A percentile compares a stretch with the other conserved stretches of the same genome.
These are phyloP conservation scores for Arachis stenosperma DNA, from an alignment of 306 rosid genomes.

Conservation along the genomic window DNA sequence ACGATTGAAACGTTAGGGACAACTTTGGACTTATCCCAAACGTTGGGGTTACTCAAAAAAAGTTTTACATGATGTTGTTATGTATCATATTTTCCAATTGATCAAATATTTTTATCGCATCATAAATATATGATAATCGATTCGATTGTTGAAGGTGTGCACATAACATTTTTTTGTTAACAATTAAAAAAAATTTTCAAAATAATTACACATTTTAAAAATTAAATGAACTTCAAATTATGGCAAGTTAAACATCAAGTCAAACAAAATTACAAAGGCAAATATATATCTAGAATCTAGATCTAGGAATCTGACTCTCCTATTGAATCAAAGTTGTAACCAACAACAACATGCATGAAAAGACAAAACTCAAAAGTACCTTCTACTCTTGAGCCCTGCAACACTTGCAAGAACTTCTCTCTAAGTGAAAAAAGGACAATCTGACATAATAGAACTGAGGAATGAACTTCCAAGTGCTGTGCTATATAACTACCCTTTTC, in stretches of 20 bases:
- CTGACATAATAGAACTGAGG: constrained; percentile 4
- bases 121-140: too few relatives aligned
- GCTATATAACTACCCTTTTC: constrained; percentile 10
- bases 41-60: too few relatives aligned
- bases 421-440: not conserved
- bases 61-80: too few relatives aligned
- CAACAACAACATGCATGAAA: not conserved
- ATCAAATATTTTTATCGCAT: too few relatives aligned
- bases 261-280: not conserved
- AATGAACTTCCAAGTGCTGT: constrained; percentile 2
- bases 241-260: not conserved
- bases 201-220: too few relatives aligned
- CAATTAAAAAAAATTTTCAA: too few relatives aligned
- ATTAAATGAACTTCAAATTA: not conserved
- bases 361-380: not conserved
- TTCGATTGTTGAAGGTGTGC: too few relatives aligned
- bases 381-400: not conserved
- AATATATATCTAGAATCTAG: not conserved
- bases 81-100: too few relatives aligned
- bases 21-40: too few relatives aligned
- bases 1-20: too few relatives aligned
- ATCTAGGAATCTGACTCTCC: not conserved
- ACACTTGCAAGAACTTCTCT: constrained; percentile 3
- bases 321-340: not conserved
- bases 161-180: too few relatives aligned